Base-by-base conservation (phyloP, 2,329 filamentous ascomycete species). In the Cryphonectria nitschkei region DNA sequence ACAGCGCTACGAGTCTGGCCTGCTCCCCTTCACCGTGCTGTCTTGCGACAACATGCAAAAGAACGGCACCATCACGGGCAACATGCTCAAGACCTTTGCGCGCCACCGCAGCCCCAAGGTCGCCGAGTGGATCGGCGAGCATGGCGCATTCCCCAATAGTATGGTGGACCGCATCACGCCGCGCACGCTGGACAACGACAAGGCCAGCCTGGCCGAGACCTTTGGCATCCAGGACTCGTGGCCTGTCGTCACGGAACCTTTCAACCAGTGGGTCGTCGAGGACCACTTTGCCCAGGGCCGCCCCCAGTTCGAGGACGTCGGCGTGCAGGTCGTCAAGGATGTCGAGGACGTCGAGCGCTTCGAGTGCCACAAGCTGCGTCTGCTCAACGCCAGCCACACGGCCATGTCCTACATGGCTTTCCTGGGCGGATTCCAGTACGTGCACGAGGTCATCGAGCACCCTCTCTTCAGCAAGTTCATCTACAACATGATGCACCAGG, bases 11-110 rank as follows among this genome's bases (percentile, higher is more conserved):
- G 75, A 78, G 68, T 78, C 81, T 62, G 84, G 85, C 3, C 81
- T 85, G 64, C 83, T 82, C 76, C 85, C 85, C 61, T 87, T 87
- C 77, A 87, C 85, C 73, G 84, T 87, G 41, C 75, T 87, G 75
- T 87, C 85, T 4, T 87, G 85, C 76, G 85, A 87, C 77, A 87
- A 87, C 79, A 87, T 87, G 85, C 85, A 86, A 79, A 85, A 85
- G 81, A 87, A 87, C 77, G 85, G 85, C 68, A 79, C 82, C 76
- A 87, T 87, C 78, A 85, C 84, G 7, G 84, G 84, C 50, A 75
- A 80, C 77, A 87, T 87, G 85, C 83, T 87, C 50, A 75, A 80
- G 73, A 82, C 84, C 1, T 87, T 87, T 74, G 85, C 85, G 1
- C 80, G 80, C 41, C 79, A 84, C 62, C 81, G 80, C 71, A 80